These are phyloP conservation scores for Syzygium oleosum DNA, from an alignment of 345 rosid genomes.

Conservation along the genomic window DNA sequence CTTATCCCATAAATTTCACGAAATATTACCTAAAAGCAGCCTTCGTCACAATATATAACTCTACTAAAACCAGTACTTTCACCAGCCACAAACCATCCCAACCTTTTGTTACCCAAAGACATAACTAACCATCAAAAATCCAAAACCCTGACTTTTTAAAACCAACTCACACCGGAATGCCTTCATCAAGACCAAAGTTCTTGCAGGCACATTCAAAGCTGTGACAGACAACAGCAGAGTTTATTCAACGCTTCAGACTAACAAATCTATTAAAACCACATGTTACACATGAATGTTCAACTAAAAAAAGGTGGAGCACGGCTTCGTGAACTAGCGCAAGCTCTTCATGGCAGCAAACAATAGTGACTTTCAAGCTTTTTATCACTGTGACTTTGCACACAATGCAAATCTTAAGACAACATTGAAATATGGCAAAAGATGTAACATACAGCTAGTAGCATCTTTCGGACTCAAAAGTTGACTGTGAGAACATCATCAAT, in stretches of 20 bases:
- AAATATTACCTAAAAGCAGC: background rate
- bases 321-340: background rate
- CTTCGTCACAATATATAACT: background rate
- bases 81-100: background rate
- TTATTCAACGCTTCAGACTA: conserved; percentile 25
- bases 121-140: conserved; percentile 9
- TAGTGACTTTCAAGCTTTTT: background rate
- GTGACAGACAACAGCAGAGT: conserved; percentile 44
- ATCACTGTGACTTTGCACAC: background rate
- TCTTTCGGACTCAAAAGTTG: background rate
- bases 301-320: background rate
- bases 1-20: background rate
- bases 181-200: conserved; percentile 64
- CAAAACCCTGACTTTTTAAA: conserved; percentile 18
- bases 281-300: conserved; percentile 8
- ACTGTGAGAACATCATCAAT: background rate
- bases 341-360: background rate
- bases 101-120: conserved; percentile 9
- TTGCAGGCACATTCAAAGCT: conserved; percentile 57
- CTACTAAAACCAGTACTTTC: background rate
- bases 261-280: conserved; percentile 24
- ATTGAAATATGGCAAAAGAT: background rate
- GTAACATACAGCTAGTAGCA: background rate
- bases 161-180: conserved; percentile 46
- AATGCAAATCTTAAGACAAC: background rate